These are phyloP conservation scores for Tothia fuscella DNA, from an alignment of 2,329 filamentous ascomycete species.

Conservation along the genomic window DNA sequence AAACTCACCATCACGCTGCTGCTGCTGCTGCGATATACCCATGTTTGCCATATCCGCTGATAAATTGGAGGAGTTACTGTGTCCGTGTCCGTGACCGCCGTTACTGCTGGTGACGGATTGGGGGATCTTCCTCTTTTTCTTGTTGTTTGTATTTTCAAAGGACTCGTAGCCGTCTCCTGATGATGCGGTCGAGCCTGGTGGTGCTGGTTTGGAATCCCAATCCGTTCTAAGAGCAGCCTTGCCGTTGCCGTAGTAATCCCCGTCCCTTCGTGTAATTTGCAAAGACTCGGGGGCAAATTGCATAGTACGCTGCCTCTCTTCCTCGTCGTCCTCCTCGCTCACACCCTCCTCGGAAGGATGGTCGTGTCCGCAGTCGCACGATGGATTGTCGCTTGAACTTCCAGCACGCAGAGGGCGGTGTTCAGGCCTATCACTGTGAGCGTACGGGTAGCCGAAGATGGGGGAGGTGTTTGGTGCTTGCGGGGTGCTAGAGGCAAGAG, in stretches of 20 bases:
- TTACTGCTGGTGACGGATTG: constrained; percentile 59
- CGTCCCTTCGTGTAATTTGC: constrained; percentile 6
- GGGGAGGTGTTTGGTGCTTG: constrained; percentile 58
- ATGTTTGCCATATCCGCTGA: constrained; percentile 49
- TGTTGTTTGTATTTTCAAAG: constrained; percentile 97
- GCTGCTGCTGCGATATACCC: constrained; percentile 31
- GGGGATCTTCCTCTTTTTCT: constrained; percentile 97
- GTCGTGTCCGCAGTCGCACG: constrained; percentile 8
- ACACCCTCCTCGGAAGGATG: constrained; percentile 1
- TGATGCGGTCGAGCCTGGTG: constrained; percentile 49
- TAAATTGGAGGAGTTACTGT: constrained; percentile 43
- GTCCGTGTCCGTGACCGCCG: constrained; percentile 12
- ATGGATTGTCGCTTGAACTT: constrained; percentile 1
- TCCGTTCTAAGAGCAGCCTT: constrained; percentile 3
- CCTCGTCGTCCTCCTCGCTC: constrained; percentile 9
- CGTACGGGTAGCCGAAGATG: constrained; percentile 59
- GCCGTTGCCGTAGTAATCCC: constrained; percentile 2
- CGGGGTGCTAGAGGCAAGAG: no score
- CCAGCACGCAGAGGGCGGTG: constrained; percentile 3
- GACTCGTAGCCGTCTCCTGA: constrained; percentile 85
- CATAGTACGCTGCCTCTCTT: constrained; percentile 4
- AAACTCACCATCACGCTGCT: no score
- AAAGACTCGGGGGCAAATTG: background rate
- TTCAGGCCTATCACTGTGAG: constrained; percentile 3
- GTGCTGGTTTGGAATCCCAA: constrained; percentile 20